Base-by-base conservation (phyloP, 129 eudicot species). In the Escallonia rubra region DNA sequence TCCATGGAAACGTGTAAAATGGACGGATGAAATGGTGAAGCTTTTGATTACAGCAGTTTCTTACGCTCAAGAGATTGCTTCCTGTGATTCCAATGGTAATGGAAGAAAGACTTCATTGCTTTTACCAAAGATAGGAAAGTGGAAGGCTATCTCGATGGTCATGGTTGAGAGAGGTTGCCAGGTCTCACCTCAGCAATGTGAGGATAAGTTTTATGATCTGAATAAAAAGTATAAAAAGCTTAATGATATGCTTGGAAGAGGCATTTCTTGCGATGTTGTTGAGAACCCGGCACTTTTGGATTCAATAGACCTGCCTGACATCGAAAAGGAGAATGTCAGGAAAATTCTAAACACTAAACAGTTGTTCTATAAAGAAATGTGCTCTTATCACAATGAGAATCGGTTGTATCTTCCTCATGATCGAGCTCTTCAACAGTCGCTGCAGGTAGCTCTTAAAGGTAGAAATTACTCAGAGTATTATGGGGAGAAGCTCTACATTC, bases 11-110 rank as follows among this genome's bases (percentile, higher is more conserved):
- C 55, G 55, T 6, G 54, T 63, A 12, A 47, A 46, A 8, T 76
- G 75, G 80, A 76, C 75, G 0, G 50, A 63, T 2, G 57, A 69
- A 62, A 69, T 43, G 75, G 75, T 55, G 5, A 69, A 57, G 72
- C 75, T 76, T 8, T 16, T 76, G 57, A 63, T 63, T 13, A 63
- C 41, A 14, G 67, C 55, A n/a, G 54, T n/a, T 41, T 56, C 65
- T 13, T 63, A 63, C 42, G 0, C 10, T 4, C 41, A 3, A 63
- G 53, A 6, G 6, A 5, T 2, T 44, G 49, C 54, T 63, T 46
- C 39, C n/a, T n/a, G 9, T 43, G 54, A 63, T 14, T 8, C 7
- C 8, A 8, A 44, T 63, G 64, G 40, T 41, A n/a, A 10, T 59
- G 46, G 46, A 59, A 41, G 43, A 59, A 59, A 14, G 39, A 10